Evolutionary conservation across 352 stramenopile species (phyloP), one percentile per base, ranked within the genome.

Genomic region (Aphanomyces stellatus): DNA sequence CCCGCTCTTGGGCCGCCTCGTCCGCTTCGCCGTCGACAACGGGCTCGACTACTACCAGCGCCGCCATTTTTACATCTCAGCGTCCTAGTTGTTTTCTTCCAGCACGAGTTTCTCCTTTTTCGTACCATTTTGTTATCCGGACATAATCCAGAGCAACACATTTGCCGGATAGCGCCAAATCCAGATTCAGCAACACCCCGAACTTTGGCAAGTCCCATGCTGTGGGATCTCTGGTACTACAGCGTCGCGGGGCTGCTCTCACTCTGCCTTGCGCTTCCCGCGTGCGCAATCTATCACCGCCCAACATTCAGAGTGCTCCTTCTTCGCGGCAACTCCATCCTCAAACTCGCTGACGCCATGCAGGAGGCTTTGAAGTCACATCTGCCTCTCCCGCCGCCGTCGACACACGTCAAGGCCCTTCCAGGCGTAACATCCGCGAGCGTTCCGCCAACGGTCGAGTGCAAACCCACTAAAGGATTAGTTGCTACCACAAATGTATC

Each of bases 11-110:
- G 85, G 85, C 61, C 88, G 85, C 62, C 69, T 88, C 19, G 80
- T 91, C 62, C 85, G 83, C 35, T 80, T 91, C 48, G 78, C 78
- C 66, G 77, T 78, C 34, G 80, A 77, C n/a, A 81, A 78, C 4
- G 70, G 91, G 33, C 55, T 92, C 67, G 76, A 88, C 67, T 92
- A 94, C 77, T 92, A 92, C 74, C 82, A 92, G 76, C 82, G 89
- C 56, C 90, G 87, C 70, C 74, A 94, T 74, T 94, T 94, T 67
- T 94, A 94, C 78, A 92, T 81, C 30, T 91, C 85, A 46, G 85
- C 80, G 13, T 94, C 85, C 72, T 94, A 93, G 56, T 41, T 1
- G 2, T 35, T 19, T 33, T 17, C 24, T 22, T 41, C 15, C 24
- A 28, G 19, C 24, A 28, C n/a, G n/a, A n/a, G n/a, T n/a, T n/a